Percentiles rank a stretch among this genome's conserved stretches.
These are phyloP conservation scores for Blakeslea trispora DNA, from an alignment of 371 early-diverging fungal genomes.

Conservation along the genomic window DNA sequence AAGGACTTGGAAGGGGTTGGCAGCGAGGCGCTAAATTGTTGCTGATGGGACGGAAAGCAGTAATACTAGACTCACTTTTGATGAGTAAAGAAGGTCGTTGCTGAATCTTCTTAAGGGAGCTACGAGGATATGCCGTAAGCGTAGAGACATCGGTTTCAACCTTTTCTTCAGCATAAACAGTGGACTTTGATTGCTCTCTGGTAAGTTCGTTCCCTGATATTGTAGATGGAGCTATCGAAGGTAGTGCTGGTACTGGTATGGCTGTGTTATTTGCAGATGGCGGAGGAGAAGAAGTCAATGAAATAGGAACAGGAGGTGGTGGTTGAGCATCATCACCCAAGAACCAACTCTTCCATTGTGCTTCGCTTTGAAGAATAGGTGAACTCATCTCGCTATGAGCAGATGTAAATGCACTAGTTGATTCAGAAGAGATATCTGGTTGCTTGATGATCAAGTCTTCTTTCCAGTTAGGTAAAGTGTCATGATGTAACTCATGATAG, in stretches of 20 bases:
- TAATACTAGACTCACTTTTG: slow-evolving; percentile 33
- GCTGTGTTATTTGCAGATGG: neutral
- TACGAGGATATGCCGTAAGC: neutral
- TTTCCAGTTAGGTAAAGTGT: slow-evolving; percentile 14
- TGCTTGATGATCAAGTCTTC: slow-evolving; percentile 6
- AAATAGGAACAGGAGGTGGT: neutral
- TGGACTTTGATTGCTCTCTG: neutral
- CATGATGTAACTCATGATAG: slow-evolving; percentile 12
- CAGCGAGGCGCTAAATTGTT: slow-evolving; percentile 33
- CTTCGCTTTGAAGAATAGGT: neutral
- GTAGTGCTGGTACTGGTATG: neutral
- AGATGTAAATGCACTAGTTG: neutral
- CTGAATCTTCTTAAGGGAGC: neutral
- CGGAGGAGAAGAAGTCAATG: neutral
- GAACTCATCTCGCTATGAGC: slow-evolving; percentile 1
- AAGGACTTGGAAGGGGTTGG: slow-evolving; percentile 5
- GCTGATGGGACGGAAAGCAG: slow-evolving; percentile 34
- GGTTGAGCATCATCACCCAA: slow-evolving; percentile 3
- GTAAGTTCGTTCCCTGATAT: neutral
- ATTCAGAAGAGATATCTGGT: neutral
- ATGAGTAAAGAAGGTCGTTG: slow-evolving; percentile 15
- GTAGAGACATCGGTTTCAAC: slow-evolving; percentile 16
- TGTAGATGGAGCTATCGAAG: too few species aligned
- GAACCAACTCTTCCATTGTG: slow-evolving; percentile 29
- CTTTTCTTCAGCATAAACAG: slow-evolving; percentile 21